phyloP scores from a whole-genome alignment of 179 eudicot species.

The Heliamphora pulchella region DNA sequence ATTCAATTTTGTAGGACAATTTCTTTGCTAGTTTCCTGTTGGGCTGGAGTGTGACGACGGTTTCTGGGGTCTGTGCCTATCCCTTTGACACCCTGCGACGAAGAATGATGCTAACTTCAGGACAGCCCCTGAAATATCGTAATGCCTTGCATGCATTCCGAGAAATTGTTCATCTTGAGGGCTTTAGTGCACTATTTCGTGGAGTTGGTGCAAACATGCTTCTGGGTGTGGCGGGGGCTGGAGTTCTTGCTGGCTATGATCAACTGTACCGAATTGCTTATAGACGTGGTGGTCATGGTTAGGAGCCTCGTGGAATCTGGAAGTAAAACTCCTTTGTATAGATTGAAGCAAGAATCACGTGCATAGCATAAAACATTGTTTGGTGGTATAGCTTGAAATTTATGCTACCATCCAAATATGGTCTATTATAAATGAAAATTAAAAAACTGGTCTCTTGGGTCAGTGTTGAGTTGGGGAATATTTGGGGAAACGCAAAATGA shows the following conservation, averaged over 20 bases:
- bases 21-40: constrained; percentile 83
- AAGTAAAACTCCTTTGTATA: constrained; percentile 8
- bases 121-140: constrained; percentile 68
- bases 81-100: constrained; percentile 94
- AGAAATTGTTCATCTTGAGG: constrained; percentile 74
- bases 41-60: constrained; percentile 92
- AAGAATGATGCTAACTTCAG: constrained; percentile 99
- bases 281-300: constrained; percentile 31
- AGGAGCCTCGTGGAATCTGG: constrained; percentile 39
- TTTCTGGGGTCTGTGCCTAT: constrained; percentile 89
- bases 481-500: neutral
- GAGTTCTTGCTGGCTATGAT: constrained; percentile 97
- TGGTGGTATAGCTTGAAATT: neutral
- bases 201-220: constrained; percentile 92
- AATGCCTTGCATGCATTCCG: constrained; percentile 61
- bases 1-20: constrained; percentile 51
- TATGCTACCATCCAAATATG: neutral
- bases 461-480: neutral
- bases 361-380: neutral
- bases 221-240: constrained; percentile 95
- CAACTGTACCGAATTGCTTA: constrained; percentile 54
- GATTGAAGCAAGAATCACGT: neutral
- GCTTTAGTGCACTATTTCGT: constrained; percentile 64
- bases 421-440: neutral
- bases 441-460: neutral